A percentile compares a stretch with the other conserved stretches of the same genome.
Evolutionary conservation across 208 protist species (phyloP).

Genomic region (Endotrypanum monterogeii): DNA sequence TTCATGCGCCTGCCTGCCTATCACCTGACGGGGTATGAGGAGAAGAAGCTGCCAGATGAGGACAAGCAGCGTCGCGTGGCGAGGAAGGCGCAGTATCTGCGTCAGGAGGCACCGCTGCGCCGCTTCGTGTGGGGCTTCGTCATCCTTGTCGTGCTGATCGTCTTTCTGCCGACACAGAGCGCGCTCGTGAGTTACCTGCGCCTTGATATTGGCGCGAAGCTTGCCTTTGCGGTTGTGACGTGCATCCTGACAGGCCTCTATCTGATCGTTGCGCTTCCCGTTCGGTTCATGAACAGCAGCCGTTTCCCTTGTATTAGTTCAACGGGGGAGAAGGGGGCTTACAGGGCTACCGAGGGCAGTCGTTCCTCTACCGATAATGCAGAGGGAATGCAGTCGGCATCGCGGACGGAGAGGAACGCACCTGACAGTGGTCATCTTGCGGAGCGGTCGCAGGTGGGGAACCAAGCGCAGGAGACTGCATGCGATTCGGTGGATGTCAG

Average conservation of each 20-base stretch:
- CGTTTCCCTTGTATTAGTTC: slow-evolving; percentile 8
- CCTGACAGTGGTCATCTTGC: too few species aligned
- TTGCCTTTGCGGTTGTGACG: slow-evolving; percentile 47
- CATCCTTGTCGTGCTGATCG: slow-evolving; percentile 50
- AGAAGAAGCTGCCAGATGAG: slow-evolving; percentile 32
- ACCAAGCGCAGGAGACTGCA: too few species aligned
- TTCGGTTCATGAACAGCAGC: slow-evolving; percentile 39
- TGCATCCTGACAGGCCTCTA: slow-evolving; percentile 10
- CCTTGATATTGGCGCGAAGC: slow-evolving; percentile 12
- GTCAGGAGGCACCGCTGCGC: slow-evolving; percentile 52
- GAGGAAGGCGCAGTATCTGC: slow-evolving; percentile 48
- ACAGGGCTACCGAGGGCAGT: too few species aligned
- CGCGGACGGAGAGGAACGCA: too few species aligned
- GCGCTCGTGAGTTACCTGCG: slow-evolving; percentile 48
- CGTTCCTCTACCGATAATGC: slow-evolving; percentile 7
- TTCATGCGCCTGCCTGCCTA: slow-evolving; percentile 57
- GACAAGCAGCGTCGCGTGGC: slow-evolving; percentile 36
- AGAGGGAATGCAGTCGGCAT: too few species aligned
- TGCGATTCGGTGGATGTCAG: too few species aligned
- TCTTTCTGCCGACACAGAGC: slow-evolving; percentile 54
- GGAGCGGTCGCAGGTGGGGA: too few species aligned
- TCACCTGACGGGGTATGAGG: slow-evolving; percentile 52
- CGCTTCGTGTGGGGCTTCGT: slow-evolving; percentile 58
- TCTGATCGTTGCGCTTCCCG: slow-evolving; percentile 27
- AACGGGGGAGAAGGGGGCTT: neutral